Base-by-base conservation (phyloP, 176 grass and related monocot genomes). In the Oryza glaberrima region DNA sequence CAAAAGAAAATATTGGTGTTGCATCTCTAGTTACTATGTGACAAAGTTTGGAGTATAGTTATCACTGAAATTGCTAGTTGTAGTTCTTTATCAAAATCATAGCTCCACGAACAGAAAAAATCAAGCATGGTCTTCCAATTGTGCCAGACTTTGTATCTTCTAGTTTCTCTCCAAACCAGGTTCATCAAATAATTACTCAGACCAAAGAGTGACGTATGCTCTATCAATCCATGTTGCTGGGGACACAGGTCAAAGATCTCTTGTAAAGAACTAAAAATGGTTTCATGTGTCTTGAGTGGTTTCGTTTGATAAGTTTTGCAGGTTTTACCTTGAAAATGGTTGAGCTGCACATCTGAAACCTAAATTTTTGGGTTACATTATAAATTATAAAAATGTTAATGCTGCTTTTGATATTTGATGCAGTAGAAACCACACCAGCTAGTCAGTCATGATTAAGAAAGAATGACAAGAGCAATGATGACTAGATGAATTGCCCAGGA, bases 91-190 rank as follows among this genome's bases (percentile, higher is more conserved):
- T 77, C 70, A 49, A 70, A 68, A 63, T 46, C 52, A 3, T 70
- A 49, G 9, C 4, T 5, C 12, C 17, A 6, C 34, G 36, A 72
- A 46, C 35, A 43, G 36, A 60, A 60, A 40, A 8, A 82, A 32
- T 6, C 11, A 69, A 54, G 46, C 8, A 52, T 4, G 7, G 26
- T 83, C 9, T 75, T 46, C 72, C 10, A 56, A 48, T 69, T 69
- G 70, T 54, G 73, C 46, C 65, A 81, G 16, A 41, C 14, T 81
- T 23, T 70, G 23, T 70, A 19, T 47, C 70, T 26, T 70, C 23
- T n/a, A 15, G n/a, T 25, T 1, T 66, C n/a, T 30, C 28, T 78
- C 77, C 44, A 78, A 72, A 15, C 40, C 41, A 78, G 65, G 43
- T 11, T 40, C 1, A 0, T 72, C 67, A 84, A 0, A 6, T 30